Evolutionary conservation across 73 alveolate genomes (phyloP).

Genomic region (Paramecium octaurelia): DNA sequence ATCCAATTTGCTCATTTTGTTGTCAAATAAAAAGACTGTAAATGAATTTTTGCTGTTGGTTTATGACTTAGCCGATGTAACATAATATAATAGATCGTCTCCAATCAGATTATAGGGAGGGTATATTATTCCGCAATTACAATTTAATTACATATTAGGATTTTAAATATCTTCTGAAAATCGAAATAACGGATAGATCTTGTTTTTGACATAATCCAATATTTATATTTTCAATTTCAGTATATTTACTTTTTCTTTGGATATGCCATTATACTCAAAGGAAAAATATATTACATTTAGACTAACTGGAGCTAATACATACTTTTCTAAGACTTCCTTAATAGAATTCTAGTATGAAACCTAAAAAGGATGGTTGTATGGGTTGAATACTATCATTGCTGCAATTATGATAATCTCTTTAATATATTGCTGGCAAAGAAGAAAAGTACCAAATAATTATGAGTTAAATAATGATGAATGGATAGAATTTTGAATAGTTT

Average conservation of each 20-base stretch:
- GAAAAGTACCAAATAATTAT: neutral
- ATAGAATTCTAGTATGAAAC: neutral
- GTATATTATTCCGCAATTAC: neutral
- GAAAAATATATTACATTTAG: neutral
- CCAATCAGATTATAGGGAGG: neutral
- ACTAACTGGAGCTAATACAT: neutral
- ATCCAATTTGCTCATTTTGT: neutral
- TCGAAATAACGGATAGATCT: neutral
- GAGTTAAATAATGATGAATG: neutral
- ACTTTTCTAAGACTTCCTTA: neutral
- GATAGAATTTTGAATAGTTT: neutral
- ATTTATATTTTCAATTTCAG: neutral
- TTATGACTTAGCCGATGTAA: neutral
- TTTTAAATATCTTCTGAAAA: neutral
- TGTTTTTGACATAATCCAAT: neutral
- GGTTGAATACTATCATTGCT: neutral
- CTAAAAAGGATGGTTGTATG: neutral
- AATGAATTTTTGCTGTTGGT: neutral
- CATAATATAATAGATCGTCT: neutral
- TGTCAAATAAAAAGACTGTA: neutral
- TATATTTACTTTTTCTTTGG: neutral
- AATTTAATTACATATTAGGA: neutral
- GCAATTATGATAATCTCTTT: neutral
- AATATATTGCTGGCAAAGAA: neutral
- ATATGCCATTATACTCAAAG: neutral